These are phyloP conservation scores for Eucalyptus curtisii DNA, from an alignment of 345 rosid species.

Conservation along the genomic window DNA sequence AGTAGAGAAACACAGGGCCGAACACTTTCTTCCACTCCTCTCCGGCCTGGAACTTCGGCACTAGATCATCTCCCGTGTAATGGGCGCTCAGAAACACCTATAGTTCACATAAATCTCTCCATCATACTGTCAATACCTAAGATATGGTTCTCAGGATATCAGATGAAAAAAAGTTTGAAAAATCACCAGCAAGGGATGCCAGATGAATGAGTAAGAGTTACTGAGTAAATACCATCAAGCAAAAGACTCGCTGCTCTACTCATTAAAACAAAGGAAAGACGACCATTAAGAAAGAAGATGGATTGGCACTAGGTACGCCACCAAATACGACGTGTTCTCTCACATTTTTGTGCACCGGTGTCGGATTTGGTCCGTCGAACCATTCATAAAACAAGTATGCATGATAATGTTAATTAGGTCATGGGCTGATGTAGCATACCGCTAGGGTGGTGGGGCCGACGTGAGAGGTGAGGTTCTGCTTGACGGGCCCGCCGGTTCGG, in stretches of 20 bases:
- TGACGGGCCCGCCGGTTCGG: slow-evolving; percentile 69
- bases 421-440: slow-evolving; percentile 16
- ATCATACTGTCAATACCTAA: neutral
- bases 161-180: neutral
- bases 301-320: neutral
- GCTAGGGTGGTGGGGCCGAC: slow-evolving; percentile 76
- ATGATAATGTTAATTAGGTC: no score
- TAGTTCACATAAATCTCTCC: neutral
- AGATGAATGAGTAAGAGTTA: neutral
- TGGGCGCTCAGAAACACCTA: slow-evolving; percentile 83
- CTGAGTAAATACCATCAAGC: neutral
- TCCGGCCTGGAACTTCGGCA: slow-evolving; percentile 38
- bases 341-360: neutral
- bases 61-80: slow-evolving; percentile 72
- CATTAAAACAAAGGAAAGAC: neutral
- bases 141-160: neutral
- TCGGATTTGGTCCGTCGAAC: neutral
- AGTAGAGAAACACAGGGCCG: slow-evolving; percentile 54
- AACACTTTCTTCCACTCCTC: slow-evolving; percentile 90
- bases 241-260: neutral
- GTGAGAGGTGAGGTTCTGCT: slow-evolving; percentile 86
- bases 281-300: neutral
- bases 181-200: neutral
- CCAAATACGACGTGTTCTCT: neutral
- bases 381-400: neutral